Evolutionary conservation across 805 yeast species (phyloP), one percentile per base, ranked within the genome.

Genomic region (Scheffersomyces coipomensis): DNA sequence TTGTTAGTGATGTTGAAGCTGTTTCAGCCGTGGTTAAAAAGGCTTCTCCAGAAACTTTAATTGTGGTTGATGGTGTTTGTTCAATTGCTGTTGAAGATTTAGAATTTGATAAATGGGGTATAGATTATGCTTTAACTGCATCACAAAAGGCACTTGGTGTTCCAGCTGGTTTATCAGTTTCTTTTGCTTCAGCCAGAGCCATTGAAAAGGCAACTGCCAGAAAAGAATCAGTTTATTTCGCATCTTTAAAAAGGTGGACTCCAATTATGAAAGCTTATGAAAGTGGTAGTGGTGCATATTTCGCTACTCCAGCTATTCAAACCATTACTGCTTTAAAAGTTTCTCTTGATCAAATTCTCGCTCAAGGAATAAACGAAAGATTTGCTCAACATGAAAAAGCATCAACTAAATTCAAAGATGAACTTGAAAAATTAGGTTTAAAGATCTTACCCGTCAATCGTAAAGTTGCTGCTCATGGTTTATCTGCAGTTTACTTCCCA

Each of bases 291-390:
- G 80, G 77, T 13, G 86, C 90, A 7, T 93, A 90, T 71, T 91
- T 88, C 58, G 96, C 97, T n/a, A 91, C 97, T 6, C 97, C 97
- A n/a, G 85, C 97, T 0, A 84, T 87, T 33, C 97, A 88, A 67
- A 75, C 85, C 45, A 71, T 91, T 44, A 85, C 85, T 55, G 90
- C 97, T 12, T 75, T 88, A 53, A 80, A 80, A 59, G 85, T 76
- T 3, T 81, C 97, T 4, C 74, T 90, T 48, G 76, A 75, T 40
- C 89, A 86, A 59, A 81, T 89, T 47, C 65, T 88, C 42, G 66
- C 75, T 27, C 69, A 71, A 43, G 33, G 62, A 4, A 65, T 90
- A 42, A 82, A 77, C 43, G 65, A 63, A 39, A 75, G 96, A 59
- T 73, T 87, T 53, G 72, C 71, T 26, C 73, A 73, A 47, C 95